phyloP scores from a whole-genome alignment of 148 eudicot species.

The Arctostaphylos glauca region DNA sequence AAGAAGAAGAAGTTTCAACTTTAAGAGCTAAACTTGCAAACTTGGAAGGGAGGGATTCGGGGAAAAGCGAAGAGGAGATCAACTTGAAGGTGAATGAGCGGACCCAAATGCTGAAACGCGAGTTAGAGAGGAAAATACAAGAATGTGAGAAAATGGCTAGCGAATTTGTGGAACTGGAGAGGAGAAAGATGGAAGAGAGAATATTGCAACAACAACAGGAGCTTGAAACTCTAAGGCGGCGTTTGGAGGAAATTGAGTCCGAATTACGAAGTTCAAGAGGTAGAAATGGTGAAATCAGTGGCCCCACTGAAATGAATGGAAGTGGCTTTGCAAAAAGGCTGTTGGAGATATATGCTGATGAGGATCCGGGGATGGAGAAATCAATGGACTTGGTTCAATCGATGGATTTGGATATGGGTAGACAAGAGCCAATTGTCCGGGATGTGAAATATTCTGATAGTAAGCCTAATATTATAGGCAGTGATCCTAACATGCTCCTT shows the following conservation, averaged over 20 bases:
- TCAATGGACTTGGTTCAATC: constrained; percentile 78
- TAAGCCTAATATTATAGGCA: constrained; percentile 13
- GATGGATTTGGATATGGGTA: constrained; percentile 56
- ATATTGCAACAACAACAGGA: constrained; percentile 69
- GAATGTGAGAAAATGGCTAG: constrained; percentile 82
- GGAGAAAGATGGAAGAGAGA: constrained; percentile 76
- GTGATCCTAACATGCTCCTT: constrained; percentile 11
- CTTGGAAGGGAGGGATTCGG: constrained; percentile 39
- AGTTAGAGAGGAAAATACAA: constrained; percentile 62
- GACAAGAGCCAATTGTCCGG: constrained; percentile 40
- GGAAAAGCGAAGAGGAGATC: constrained; percentile 75
- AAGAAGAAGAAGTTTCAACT: constrained; percentile 74
- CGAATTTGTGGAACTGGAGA: constrained; percentile 74
- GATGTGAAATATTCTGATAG: constrained; percentile 41
- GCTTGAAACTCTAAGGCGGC: constrained; percentile 60
- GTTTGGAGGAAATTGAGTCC: constrained; percentile 78
- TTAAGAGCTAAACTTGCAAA: constrained; percentile 62
- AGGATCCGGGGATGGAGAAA: constrained; percentile 80
- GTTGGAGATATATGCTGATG: constrained; percentile 58
- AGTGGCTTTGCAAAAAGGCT: constrained; percentile 56
- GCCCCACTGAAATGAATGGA: constrained; percentile 35
- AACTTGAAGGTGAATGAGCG: constrained; percentile 67
- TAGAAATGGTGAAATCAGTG: constrained; percentile 33
- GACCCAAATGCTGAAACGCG: constrained; percentile 47
- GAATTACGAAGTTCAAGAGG: constrained; percentile 61